A percentile compares a stretch with the other conserved stretches of the same genome.
Evolutionary conservation across 1,284 basidiomycete species (phyloP).

Genomic region (Coriolopsis trogii): DNA sequence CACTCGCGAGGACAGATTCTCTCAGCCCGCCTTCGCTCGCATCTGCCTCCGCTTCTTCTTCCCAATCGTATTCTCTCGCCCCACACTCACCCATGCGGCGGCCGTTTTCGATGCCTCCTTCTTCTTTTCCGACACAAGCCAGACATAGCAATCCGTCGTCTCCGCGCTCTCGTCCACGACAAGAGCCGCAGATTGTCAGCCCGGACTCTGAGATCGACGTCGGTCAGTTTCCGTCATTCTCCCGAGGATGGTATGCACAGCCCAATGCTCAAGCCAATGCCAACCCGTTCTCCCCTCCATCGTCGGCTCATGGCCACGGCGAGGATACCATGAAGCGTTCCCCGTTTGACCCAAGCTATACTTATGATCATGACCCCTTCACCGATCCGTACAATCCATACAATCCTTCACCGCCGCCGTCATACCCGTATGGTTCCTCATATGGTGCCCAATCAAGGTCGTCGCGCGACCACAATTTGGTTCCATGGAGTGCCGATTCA

Average conservation of each 20-base stretch:
- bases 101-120: slow-evolving; percentile 50
- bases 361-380: slow-evolving; percentile 28
- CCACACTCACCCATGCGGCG: slow-evolving; percentile 35
- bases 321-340: slow-evolving; percentile 19
- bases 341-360: slow-evolving; percentile 36
- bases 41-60: slow-evolving; percentile 48
- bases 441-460: slow-evolving; percentile 23
- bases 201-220: slow-evolving; percentile 52
- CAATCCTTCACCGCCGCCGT: slow-evolving; percentile 31
- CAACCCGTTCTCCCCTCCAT: slow-evolving; percentile 24
- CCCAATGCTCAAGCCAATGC: slow-evolving; percentile 16
- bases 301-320: slow-evolving; percentile 13
- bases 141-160: slow-evolving; percentile 27
- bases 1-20: slow-evolving; percentile 42
- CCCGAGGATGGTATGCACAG: slow-evolving; percentile 57
- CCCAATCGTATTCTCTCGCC: slow-evolving; percentile 37
- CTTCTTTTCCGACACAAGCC: slow-evolving; percentile 25
- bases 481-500: slow-evolving; percentile 30
- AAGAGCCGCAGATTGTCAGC: slow-evolving; percentile 19
- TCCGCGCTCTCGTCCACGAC: slow-evolving; percentile 8
- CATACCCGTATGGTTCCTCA: slow-evolving; percentile 28
- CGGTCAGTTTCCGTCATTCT: slow-evolving; percentile 62
- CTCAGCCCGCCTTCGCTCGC: slow-evolving; percentile 48
- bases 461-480: slow-evolving; percentile 28
- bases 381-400: slow-evolving; percentile 32